Conservation (phyloP, 2,329 filamentous ascomycete species). For the Pseudogymnoascus sp. region DNA sequence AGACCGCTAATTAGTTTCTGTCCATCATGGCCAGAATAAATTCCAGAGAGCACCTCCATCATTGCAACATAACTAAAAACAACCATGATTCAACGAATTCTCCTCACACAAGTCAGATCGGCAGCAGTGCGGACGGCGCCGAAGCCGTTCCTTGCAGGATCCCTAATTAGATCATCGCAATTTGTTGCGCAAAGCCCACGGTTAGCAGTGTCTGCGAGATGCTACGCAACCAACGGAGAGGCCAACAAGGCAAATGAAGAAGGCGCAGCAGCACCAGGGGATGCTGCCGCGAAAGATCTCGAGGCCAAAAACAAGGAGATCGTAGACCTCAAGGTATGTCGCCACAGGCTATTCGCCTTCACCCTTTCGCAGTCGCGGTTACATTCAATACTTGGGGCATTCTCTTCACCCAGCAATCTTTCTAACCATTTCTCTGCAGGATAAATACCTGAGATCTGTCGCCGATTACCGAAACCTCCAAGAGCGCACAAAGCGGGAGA, state of each 20-base stretch:
- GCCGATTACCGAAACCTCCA: conserved; percentile 98
- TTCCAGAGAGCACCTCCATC: neutral
- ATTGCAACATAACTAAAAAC: conserved; percentile 11
- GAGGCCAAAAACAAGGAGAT: conserved; percentile 65
- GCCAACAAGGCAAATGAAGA: conserved; percentile 34
- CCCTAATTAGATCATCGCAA: conserved; percentile 33
- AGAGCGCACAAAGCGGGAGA: conserved; percentile 84
- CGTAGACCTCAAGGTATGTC: conserved; percentile 73
- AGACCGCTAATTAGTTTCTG: conserved; percentile 5
- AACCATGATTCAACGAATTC: conserved; percentile 42
- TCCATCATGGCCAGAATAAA: conserved; percentile 3
- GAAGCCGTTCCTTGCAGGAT: conserved; percentile 21
- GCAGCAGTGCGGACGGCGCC: conserved; percentile 24
- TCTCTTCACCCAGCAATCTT: neutral
- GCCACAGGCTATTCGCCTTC: neutral
- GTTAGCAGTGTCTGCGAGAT: conserved; percentile 20
- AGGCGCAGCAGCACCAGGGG: conserved; percentile 33
- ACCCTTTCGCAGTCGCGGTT: neutral
- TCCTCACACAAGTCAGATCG: conserved; percentile 39
- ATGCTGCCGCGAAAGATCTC: conserved; percentile 53
- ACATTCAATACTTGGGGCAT: neutral
- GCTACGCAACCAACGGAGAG: conserved; percentile 35
- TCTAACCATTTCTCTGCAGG: conserved; percentile 42
- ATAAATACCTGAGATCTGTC: conserved; percentile 87
- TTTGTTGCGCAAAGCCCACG: conserved; percentile 19